Evolutionary conservation across 768 basidiomycete species (phyloP).

Genomic region (Agaricus bisporus): DNA sequence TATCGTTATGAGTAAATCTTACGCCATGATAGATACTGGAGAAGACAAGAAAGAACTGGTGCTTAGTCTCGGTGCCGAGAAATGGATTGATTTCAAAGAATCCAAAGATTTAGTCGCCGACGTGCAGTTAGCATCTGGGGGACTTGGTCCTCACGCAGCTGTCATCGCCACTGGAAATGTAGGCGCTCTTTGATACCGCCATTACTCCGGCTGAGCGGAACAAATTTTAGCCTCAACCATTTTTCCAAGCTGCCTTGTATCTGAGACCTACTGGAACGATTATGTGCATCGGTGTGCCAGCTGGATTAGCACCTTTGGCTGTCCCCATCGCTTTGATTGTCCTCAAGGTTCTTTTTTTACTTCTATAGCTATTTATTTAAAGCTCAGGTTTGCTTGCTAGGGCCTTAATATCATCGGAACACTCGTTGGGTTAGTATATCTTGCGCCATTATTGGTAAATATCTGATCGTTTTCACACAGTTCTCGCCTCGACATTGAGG

Average conservation of each 20-base stretch:
- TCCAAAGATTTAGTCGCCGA: slow-evolving; percentile 61
- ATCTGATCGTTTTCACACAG: slow-evolving; percentile 22
- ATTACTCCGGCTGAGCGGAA: not conserved
- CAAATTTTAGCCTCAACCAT: slow-evolving; percentile 26
- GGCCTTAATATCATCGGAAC: slow-evolving; percentile 51
- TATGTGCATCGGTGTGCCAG: slow-evolving; percentile 76
- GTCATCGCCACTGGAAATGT: slow-evolving; percentile 50
- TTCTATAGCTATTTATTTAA: slow-evolving; percentile 18
- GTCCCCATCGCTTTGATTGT: not conserved
- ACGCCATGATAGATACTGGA: slow-evolving; percentile 50
- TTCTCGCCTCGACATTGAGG: slow-evolving; percentile 77
- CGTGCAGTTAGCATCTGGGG: slow-evolving; percentile 56
- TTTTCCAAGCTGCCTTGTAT: slow-evolving; percentile 63
- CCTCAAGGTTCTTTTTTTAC: not conserved
- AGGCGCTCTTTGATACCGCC: not conserved
- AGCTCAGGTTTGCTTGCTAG: slow-evolving; percentile 68
- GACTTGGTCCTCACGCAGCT: slow-evolving; percentile 67
- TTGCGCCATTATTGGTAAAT: too few relatives aligned
- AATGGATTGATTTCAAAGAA: slow-evolving; percentile 74
- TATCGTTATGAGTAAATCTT: not conserved
- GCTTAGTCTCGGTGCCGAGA: slow-evolving; percentile 60
- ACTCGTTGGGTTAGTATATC: slow-evolving; percentile 21
- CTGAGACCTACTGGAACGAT: slow-evolving; percentile 65
- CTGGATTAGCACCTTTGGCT: slow-evolving; percentile 44
- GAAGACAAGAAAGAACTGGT: slow-evolving; percentile 62